These are phyloP conservation scores for Eucalyptus sideroxylon DNA, from an alignment of 345 rosid species.

Conservation along the genomic window DNA sequence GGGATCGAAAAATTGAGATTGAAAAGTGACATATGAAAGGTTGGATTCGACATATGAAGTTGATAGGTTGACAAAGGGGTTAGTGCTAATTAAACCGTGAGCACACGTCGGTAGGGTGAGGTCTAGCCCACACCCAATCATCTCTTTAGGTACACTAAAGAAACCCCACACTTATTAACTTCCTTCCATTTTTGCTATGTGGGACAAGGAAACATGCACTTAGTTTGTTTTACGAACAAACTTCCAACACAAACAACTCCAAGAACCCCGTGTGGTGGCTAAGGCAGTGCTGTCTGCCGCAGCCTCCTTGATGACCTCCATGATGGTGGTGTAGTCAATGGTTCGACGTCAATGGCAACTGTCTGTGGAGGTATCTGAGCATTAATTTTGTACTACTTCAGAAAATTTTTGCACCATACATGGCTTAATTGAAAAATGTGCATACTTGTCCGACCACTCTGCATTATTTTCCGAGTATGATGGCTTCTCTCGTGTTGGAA, in stretches of 20 bases:
- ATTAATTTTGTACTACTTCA: not conserved
- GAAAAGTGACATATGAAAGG: not conserved
- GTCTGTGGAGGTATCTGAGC: conserved; percentile 71
- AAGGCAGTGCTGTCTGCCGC: conserved; percentile 34
- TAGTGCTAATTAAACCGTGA: too few relatives aligned
- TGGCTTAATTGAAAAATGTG: not conserved
- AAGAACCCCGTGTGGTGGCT: conserved; percentile 4
- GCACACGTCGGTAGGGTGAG: too few relatives aligned
- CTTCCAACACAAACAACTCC: too few relatives aligned
- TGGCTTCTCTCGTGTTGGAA: conserved; percentile 36
- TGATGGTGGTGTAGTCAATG: conserved; percentile 44
- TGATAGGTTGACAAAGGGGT: too few relatives aligned
- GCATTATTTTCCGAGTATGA: not conserved
- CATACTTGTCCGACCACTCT: not conserved
- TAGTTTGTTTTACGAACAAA: too few relatives aligned
- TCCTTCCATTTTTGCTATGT: too few relatives aligned
- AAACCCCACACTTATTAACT: too few relatives aligned
- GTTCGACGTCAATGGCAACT: conserved; percentile 94
- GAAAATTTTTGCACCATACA: not conserved
- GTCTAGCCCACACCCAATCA: too few relatives aligned
- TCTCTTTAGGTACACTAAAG: too few relatives aligned
- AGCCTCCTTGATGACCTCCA: conserved; percentile 43
- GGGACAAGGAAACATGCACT: too few relatives aligned
- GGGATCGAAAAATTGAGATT: not conserved
- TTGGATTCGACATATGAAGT: not conserved